These are phyloP conservation scores for Trichoderma koningiopsis DNA, from an alignment of 2,329 filamentous ascomycete species.

Conservation along the genomic window DNA sequence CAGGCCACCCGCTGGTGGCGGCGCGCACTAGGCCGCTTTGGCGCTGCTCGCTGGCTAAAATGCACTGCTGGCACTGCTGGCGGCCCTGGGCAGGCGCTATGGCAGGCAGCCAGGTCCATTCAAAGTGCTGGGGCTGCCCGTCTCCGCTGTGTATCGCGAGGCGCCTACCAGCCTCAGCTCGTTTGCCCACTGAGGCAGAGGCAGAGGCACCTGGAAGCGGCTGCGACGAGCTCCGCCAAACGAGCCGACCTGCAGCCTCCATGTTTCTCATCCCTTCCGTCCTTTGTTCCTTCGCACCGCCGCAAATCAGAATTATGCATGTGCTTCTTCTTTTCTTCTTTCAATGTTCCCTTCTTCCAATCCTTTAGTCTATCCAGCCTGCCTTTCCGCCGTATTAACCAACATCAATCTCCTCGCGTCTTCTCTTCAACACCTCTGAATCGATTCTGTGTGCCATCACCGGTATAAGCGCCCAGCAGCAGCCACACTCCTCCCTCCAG, in stretches of 20 bases:
- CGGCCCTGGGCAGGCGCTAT: slow-evolving; percentile 1
- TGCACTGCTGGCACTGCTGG: not conserved
- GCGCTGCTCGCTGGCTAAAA: not conserved
- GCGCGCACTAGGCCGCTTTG: not conserved
- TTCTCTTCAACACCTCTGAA: not conserved
- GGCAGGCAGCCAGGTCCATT: not conserved
- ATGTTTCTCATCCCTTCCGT: not conserved
- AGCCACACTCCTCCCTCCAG: not conserved
- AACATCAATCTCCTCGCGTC: not conserved
- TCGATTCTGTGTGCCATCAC: not conserved
- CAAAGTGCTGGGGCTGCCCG: slow-evolving; percentile 3
- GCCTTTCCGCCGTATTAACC: not conserved
- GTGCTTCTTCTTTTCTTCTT: not conserved
- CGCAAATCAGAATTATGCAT: not conserved
- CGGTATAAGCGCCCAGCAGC: not conserved
- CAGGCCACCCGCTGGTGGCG: not conserved
- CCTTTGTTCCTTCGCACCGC: not conserved
- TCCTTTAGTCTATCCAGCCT: not conserved
- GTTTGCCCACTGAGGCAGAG: not conserved
- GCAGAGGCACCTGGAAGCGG: not conserved
- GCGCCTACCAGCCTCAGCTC: slow-evolving; percentile 5
- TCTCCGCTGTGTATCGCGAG: slow-evolving; percentile 13
- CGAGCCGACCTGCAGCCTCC: not conserved
- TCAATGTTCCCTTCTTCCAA: not conserved
- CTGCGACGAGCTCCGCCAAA: not conserved